Percentiles rank a stretch among this genome's conserved stretches.
These are phyloP conservation scores for Apophysomyces sp. DNA, from an alignment of 371 early-diverging fungal species.

Conservation along the genomic window DNA sequence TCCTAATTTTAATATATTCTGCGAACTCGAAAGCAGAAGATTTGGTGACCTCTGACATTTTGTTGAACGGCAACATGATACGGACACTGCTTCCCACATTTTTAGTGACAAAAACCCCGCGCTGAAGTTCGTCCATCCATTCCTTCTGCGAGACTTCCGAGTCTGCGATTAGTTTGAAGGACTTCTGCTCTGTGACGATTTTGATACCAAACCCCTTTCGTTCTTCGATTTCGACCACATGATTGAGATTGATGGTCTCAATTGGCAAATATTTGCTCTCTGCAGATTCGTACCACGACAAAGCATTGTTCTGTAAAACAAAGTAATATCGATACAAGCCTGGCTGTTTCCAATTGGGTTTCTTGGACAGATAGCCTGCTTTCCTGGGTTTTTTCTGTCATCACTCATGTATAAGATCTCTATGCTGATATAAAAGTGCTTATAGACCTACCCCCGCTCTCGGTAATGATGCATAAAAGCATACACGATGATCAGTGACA, in stretches of 20 bases:
- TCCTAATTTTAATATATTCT: slow-evolving; percentile 53
- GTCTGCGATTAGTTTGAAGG: slow-evolving; percentile 47
- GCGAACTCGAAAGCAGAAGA: slow-evolving; percentile 53
- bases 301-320: slow-evolving; percentile 59
- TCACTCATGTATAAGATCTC: not conserved
- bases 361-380: slow-evolving; percentile 65
- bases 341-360: slow-evolving; percentile 41
- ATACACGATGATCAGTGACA: slow-evolving; percentile 59
- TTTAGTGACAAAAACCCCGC: slow-evolving; percentile 58
- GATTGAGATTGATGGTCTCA: slow-evolving; percentile 63
- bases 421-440: slow-evolving; percentile 26
- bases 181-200: slow-evolving; percentile 42
- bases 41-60: slow-evolving; percentile 54
- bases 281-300: slow-evolving; percentile 64
- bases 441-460: slow-evolving; percentile 4
- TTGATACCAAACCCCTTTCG: slow-evolving; percentile 55
- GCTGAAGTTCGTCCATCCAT: slow-evolving; percentile 63
- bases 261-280: slow-evolving; percentile 66
- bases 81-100: slow-evolving; percentile 64
- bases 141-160: slow-evolving; percentile 47
- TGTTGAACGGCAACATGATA: slow-evolving; percentile 52
- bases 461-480: slow-evolving; percentile 73
- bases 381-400: slow-evolving; percentile 53
- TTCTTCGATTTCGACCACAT: slow-evolving; percentile 48
- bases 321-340: slow-evolving; percentile 65